A percentile compares a stretch with the other conserved stretches of the same genome.
phyloP scores from a whole-genome alignment of 2,329 filamentous ascomycete species.

The Thelonectria discophora region DNA sequence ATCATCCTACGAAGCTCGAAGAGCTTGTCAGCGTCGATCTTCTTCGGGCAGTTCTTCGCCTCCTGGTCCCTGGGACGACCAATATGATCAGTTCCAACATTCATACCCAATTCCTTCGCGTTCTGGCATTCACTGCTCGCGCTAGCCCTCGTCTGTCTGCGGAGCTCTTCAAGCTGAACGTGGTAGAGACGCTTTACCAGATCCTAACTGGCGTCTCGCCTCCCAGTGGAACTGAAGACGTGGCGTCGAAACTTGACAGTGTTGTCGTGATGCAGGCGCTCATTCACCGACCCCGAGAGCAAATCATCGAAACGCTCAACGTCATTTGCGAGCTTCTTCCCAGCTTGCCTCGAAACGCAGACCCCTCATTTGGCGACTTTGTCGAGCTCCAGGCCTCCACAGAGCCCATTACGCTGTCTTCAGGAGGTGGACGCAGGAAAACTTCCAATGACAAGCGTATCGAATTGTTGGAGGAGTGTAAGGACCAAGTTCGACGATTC shows the following conservation, averaged over 20 bases:
- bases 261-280: conserved; percentile 98
- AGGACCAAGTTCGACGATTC: conserved; percentile 87
- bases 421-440: conserved; percentile 41
- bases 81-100: conserved; percentile 95
- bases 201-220: conserved; percentile 96
- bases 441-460: conserved; percentile 82
- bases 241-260: conserved; percentile 88
- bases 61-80: conserved; percentile 91
- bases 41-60: conserved; percentile 82
- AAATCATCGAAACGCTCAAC: conserved; percentile 96
- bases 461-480: conserved; percentile 83
- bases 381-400: conserved; percentile 52
- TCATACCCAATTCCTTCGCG: conserved; percentile 94
- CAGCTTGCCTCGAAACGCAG: conserved; percentile 67
- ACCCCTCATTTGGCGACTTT: conserved; percentile 54
- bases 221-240: conserved; percentile 78
- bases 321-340: conserved; percentile 96
- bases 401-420: conserved; percentile 54
- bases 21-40: conserved; percentile 90
- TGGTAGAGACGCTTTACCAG: conserved; percentile 97
- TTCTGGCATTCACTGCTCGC: conserved; percentile 88
- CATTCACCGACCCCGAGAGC: conserved; percentile 93
- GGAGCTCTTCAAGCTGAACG: conserved; percentile 93
- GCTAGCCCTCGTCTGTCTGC: conserved; percentile 88
- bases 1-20: conserved; percentile 86